phyloP scores from a whole-genome alignment of 495 filamentous ascomycete species.

The Pseudomonodictys pantanalensis region DNA sequence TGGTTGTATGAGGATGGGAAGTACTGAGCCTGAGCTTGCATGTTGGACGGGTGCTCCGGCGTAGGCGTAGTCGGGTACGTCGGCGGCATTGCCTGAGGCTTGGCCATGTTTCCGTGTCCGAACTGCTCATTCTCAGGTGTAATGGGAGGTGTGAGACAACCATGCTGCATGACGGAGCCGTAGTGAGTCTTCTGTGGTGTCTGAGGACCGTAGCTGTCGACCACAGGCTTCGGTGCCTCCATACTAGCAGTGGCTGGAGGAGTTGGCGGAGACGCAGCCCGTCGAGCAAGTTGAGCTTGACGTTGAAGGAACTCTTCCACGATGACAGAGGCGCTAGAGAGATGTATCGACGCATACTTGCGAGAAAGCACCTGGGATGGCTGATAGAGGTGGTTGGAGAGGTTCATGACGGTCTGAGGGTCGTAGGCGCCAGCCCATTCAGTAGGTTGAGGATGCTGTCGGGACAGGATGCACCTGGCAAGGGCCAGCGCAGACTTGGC shows the following conservation, averaged over 20 bases:
- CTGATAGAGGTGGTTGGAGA: conserved; percentile 81
- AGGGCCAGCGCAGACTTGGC: conserved; percentile 82
- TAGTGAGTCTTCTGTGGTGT: conserved; percentile 83
- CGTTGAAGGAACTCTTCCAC: conserved; percentile 83
- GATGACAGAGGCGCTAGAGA: conserved; percentile 75
- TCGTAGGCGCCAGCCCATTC: conserved; percentile 84
- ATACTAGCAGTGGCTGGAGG: conserved; percentile 60
- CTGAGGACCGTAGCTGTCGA: conserved; percentile 56
- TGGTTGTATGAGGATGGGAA: conserved; percentile 32
- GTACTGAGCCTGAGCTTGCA: conserved; percentile 33
- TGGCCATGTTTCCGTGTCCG: conserved; percentile 25
- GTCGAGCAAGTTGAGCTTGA: conserved; percentile 69
- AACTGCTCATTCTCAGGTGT: conserved; percentile 67
- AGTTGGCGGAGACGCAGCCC: conserved; percentile 58
- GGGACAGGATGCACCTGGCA: conserved; percentile 78
- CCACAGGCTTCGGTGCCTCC: conserved; percentile 42
- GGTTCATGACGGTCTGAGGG: conserved; percentile 68
- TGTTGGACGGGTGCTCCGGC: conserved; percentile 36
- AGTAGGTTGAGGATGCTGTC: conserved; percentile 67
- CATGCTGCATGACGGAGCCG: conserved; percentile 63
- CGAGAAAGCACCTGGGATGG: conserved; percentile 81
- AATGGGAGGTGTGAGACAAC: conserved; percentile 91
- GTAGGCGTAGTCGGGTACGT: conserved; percentile 36
- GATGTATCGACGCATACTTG: conserved; percentile 81
- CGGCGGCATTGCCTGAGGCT: conserved; percentile 24